Evolutionary conservation across 305 asterid species (phyloP), one percentile per base, ranked within the genome.

Genomic region (Fraxinus latifolia): DNA sequence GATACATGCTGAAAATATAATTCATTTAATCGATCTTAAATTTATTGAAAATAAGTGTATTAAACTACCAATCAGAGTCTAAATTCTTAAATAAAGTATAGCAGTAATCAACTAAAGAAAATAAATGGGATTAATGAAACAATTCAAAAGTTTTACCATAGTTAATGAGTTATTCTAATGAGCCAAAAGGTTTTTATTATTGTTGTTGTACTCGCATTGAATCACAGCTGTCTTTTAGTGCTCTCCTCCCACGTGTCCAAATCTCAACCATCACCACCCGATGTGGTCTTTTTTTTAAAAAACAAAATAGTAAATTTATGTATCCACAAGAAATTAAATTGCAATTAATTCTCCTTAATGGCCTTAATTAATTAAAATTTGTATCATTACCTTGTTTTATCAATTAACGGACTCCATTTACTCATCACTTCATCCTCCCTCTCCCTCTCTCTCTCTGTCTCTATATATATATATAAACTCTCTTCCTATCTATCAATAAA

Each of bases 211-310:
- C 72, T 7, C 12, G 83, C 80, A 75, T 31, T 85, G 76, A 36
- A 1, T 85, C 81, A 76, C 76, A 76, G 86, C 83, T 83, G 87
- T 81, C 85, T 74, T 80, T 39, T 39, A 1, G 3, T 39, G 47
- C 42, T 17, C 2, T 19, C 19, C 3, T 27, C 65, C 8, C 19
- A 50, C 29, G 33, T 47, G 33, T 47, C 7, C 9, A 9, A 11
- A 32, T 34, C 37, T 19, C n/a, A 44, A 53, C 29, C 34, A 27
- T 19, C 27, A 58, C 67, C 27, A 19, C 31, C 23, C 27, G 1
- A 5, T 58, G 31, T 58, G 29, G 14, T 1, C 15, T 1, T 42
- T 42, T 42, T 8, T 9, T 42, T 5, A 8, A 1, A 1, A 62
- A 1, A 21, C 11, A 62, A 62, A 65, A 21, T 65, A 65, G 34